Conservation (phyloP, 192 early-diverging fungal species). For the Podila epicladia region DNA sequence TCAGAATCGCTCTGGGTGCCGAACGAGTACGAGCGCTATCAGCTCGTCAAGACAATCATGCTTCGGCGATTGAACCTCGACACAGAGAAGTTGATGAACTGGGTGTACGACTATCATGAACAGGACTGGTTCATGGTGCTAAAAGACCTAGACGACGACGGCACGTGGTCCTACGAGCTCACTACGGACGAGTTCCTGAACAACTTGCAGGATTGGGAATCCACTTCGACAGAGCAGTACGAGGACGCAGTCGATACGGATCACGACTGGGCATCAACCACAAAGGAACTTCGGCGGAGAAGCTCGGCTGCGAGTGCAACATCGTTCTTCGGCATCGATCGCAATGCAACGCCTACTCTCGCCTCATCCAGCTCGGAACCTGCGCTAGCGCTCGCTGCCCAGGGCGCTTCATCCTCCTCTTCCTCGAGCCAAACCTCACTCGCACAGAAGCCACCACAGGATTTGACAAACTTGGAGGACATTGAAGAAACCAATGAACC, state of each 20-base stretch:
- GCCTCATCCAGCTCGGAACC: neutral
- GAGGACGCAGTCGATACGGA: constrained; percentile 47
- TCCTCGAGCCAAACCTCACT: neutral
- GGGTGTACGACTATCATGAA: constrained; percentile 39
- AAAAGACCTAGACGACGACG: constrained; percentile 44
- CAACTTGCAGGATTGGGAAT: constrained; percentile 45
- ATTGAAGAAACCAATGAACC: constrained; percentile 4
- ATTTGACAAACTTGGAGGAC: neutral
- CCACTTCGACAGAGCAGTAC: constrained; percentile 34
- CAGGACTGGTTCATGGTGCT: constrained; percentile 41
- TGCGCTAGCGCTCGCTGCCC: neutral
- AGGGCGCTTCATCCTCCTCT: neutral
- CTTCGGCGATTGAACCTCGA: constrained; percentile 24
- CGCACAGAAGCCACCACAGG: neutral
- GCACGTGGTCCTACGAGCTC: constrained; percentile 26
- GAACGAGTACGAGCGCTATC: constrained; percentile 45
- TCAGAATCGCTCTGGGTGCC: constrained; percentile 45
- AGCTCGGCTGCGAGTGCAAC: constrained; percentile 26
- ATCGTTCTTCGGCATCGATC: neutral
- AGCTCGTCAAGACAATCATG: constrained; percentile 37
- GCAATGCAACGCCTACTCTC: constrained; percentile 20
- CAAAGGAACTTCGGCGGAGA: constrained; percentile 24
- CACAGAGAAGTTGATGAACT: constrained; percentile 28
- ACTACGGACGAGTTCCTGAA: constrained; percentile 28
- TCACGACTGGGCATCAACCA: constrained; percentile 38